These are phyloP conservation scores for Oligophagozyma castellii DNA, from an alignment of 1,139 yeast genomes.

Conservation along the genomic window DNA sequence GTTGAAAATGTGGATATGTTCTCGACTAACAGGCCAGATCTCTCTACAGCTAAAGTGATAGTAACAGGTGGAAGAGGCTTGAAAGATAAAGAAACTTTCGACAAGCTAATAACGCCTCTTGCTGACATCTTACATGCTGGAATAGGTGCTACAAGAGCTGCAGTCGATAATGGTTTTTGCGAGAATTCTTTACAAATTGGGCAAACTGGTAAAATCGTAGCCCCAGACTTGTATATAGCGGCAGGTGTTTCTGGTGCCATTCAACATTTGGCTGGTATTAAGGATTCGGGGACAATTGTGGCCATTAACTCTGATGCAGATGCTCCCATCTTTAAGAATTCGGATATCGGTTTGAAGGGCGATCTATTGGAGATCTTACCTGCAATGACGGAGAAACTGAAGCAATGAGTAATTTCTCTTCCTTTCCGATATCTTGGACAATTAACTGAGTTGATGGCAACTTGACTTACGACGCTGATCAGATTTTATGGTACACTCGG, in stretches of 20 bases:
- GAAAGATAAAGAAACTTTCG: slow-evolving; percentile 80
- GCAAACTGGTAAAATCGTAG: slow-evolving; percentile 95
- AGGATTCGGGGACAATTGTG: slow-evolving; percentile 84
- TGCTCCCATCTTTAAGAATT: slow-evolving; percentile 83
- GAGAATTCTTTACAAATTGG: slow-evolving; percentile 98
- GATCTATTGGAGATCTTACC: slow-evolving; percentile 80
- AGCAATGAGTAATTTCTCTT: no score
- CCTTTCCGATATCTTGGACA: no score
- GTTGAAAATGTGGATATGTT: neutral
- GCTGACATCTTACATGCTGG: slow-evolving; percentile 78
- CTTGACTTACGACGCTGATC: no score
- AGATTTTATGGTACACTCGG: no score
- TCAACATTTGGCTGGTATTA: slow-evolving; percentile 98
- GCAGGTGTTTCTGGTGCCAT: slow-evolving; percentile 95
- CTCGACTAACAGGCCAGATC: slow-evolving; percentile 52
- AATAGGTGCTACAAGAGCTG: slow-evolving; percentile 96
- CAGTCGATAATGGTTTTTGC: slow-evolving; percentile 91
- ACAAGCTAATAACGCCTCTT: slow-evolving; percentile 61
- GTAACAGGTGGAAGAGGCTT: slow-evolving; percentile 94
- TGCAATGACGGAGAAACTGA: slow-evolving; percentile 63
- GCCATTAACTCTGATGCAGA: slow-evolving; percentile 86
- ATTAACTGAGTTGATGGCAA: no score
- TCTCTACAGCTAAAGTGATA: slow-evolving; percentile 66
- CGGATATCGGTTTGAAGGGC: slow-evolving; percentile 83
- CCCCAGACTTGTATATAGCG: slow-evolving; percentile 88